Conservation (phyloP, 495 filamentous ascomycete species). For the Xylaria longipes region DNA sequence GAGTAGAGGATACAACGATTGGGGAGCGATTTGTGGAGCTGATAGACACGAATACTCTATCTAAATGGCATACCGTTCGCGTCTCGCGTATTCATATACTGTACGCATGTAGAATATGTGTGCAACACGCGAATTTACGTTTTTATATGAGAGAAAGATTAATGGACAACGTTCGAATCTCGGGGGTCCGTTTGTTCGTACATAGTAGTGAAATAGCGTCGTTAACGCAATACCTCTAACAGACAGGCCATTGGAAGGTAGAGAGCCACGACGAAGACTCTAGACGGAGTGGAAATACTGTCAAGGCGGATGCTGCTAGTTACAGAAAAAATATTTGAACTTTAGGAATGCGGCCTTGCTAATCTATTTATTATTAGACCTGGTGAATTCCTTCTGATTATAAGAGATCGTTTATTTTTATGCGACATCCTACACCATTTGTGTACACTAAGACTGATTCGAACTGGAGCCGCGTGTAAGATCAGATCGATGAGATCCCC, state of each 20-base stretch:
- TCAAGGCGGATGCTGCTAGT: background rate
- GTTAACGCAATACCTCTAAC: background rate
- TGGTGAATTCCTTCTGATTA: background rate
- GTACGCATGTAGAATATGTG: too few species aligned
- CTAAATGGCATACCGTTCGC: background rate
- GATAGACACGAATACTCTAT: background rate
- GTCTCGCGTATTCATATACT: background rate
- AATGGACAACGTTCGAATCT: background rate
- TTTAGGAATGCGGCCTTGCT: background rate
- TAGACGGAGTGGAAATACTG: background rate
- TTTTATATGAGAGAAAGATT: background rate
- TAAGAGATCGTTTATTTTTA: background rate
- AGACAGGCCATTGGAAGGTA: background rate
- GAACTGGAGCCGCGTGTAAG: conserved; percentile 4
- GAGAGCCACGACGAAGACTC: background rate
- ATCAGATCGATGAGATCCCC: conserved; percentile 3
- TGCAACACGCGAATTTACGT: background rate
- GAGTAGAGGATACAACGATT: background rate
- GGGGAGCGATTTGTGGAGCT: conserved; percentile 14
- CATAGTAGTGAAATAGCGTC: background rate
- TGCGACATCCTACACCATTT: background rate
- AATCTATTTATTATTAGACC: background rate
- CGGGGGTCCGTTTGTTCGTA: background rate
- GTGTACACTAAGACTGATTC: background rate
- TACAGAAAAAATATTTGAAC: background rate